Conservation (phyloP, 345 rosid genomes). For the Laguncularia racemosa region DNA sequence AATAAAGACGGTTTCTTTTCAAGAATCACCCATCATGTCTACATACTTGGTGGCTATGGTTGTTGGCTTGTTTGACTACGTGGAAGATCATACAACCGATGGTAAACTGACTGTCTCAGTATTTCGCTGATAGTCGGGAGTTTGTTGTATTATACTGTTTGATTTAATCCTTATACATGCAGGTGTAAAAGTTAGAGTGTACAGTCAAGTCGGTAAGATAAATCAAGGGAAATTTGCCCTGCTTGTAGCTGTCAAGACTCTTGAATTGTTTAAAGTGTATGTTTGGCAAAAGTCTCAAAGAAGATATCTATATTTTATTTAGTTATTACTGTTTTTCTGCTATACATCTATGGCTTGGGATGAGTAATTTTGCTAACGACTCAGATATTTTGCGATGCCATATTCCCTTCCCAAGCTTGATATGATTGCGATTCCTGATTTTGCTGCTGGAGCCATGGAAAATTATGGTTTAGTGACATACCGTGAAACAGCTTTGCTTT, state of each 20-base stretch:
- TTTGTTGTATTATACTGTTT: background rate
- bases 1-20: conserved; percentile 55
- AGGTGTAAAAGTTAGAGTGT: conserved; percentile 88
- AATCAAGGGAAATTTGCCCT: conserved; percentile 93
- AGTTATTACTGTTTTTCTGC: background rate
- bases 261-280: conserved; percentile 79
- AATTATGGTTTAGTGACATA: conserved; percentile 94
- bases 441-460: conserved; percentile 99
- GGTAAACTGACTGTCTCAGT: conserved; percentile 34
- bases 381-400: conserved; percentile 83
- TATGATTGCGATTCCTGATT: conserved; percentile 97
- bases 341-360: background rate
- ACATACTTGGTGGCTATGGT: conserved; percentile 93
- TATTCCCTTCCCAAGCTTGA: conserved; percentile 91
- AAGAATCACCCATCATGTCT: conserved; percentile 93
- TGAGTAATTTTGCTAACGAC: conserved; percentile 10
- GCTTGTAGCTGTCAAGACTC: conserved; percentile 81
- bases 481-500: conserved; percentile 89
- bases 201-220: conserved; percentile 80
- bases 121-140: background rate
- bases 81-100: conserved; percentile 86
- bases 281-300: conserved; percentile 18
- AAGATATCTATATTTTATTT: background rate
- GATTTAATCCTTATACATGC: conserved; percentile 13
- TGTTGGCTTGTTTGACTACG: conserved; percentile 80